Evolutionary conservation across 202 grass and related monocot species (phyloP).

Genomic region (Schoenoplectus tabernaemontani): DNA sequence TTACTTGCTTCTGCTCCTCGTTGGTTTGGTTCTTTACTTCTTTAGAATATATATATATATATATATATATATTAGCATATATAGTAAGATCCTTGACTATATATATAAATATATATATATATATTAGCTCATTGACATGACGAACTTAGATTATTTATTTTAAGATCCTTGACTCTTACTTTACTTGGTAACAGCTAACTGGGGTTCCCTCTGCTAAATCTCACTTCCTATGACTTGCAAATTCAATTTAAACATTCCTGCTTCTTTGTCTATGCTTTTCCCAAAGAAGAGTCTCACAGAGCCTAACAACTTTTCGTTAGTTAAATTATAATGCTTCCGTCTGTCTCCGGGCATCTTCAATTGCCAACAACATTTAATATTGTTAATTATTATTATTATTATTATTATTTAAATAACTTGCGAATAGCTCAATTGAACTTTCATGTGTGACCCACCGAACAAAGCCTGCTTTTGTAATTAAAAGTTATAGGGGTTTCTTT

Average conservation of each 20-base stretch:
- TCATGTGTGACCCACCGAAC: constrained; percentile 2
- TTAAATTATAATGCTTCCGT: background rate
- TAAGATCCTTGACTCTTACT: constrained; percentile 4
- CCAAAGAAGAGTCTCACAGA: background rate
- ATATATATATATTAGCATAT: no score
- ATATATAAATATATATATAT: no score
- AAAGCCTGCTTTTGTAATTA: constrained; percentile 7
- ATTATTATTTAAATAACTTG: no score
- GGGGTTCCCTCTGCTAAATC: background rate
- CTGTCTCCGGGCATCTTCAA: background rate
- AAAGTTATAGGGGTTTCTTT: background rate
- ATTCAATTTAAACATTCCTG: background rate
- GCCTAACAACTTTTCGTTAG: background rate
- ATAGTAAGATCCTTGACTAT: no score
- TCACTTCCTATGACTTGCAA: constrained; percentile 22
- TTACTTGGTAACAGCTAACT: background rate
- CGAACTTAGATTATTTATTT: background rate
- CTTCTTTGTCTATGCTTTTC: background rate
- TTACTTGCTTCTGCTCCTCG: no score
- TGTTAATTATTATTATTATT: no score
- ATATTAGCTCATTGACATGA: no score
- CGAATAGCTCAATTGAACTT: constrained; percentile 1
- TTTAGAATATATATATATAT: no score
- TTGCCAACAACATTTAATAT: background rate
- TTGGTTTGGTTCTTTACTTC: no score